Conservation (phyloP, 306 rosid species). For the Clitoria ternatea region DNA sequence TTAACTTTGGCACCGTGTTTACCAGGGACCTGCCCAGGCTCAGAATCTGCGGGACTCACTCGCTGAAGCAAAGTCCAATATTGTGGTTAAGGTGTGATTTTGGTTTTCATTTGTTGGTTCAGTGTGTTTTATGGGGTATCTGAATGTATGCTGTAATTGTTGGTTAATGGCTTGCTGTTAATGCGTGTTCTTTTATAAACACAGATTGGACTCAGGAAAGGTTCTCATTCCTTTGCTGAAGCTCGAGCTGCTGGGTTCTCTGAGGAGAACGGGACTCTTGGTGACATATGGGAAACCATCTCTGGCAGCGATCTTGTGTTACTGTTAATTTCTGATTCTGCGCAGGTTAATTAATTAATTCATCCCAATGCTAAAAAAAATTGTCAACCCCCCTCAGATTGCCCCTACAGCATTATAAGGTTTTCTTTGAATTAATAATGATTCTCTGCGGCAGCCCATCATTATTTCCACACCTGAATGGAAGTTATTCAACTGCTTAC, state of each 20-base stretch:
- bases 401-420: too few species aligned
- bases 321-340: constrained; percentile 91
- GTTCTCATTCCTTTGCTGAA: constrained; percentile 81
- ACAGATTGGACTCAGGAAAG: constrained; percentile 96
- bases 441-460: neutral
- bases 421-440: neutral
- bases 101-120: neutral
- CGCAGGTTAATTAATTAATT: constrained; percentile 67
- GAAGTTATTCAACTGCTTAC: neutral
- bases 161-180: neutral
- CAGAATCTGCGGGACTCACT: constrained; percentile 93
- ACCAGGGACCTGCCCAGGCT: constrained; percentile 98
- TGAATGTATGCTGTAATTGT: neutral
- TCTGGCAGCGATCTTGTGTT: constrained; percentile 85
- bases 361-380: neutral
- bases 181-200: neutral
- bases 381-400: too few species aligned
- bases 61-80: constrained; percentile 77
- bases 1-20: neutral
- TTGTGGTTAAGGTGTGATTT: constrained; percentile 79
- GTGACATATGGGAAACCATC: constrained; percentile 86
- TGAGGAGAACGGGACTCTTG: constrained; percentile 93
- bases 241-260: constrained; percentile 87
- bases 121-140: neutral
- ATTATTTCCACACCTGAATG: neutral